These are phyloP conservation scores for Phaeosphaeriaceae sp. DNA, from an alignment of 2,329 filamentous ascomycete genomes.

Conservation along the genomic window DNA sequence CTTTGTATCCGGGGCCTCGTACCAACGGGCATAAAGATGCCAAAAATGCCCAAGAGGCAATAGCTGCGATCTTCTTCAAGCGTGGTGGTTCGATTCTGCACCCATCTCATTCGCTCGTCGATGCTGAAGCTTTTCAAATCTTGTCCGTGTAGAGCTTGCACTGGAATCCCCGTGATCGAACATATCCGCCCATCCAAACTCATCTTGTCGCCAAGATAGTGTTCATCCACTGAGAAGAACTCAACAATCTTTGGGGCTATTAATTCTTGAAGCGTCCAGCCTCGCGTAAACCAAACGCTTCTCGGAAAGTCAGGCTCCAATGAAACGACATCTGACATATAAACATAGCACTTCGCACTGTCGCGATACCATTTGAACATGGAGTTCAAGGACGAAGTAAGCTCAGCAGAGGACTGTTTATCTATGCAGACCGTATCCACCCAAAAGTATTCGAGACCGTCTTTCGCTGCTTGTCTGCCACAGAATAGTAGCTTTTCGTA, in stretches of 20 bases:
- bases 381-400: slow-evolving; percentile 18
- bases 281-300: slow-evolving; percentile 20
- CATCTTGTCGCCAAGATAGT: slow-evolving; percentile 3
- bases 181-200: slow-evolving; percentile 5
- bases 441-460: slow-evolving; percentile 19
- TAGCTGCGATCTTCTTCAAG: slow-evolving; percentile 21
- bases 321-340: slow-evolving; percentile 10
- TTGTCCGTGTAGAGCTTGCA: slow-evolving; percentile 2
- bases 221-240: slow-evolving; percentile 5
- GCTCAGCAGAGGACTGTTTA: slow-evolving; percentile 12
- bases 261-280: slow-evolving; percentile 1
- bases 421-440: slow-evolving; percentile 25
- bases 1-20: too few relatives aligned
- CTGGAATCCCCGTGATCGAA: slow-evolving; percentile 10
- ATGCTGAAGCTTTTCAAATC: slow-evolving; percentile 12
- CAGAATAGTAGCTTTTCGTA: slow-evolving; percentile 20
- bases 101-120: slow-evolving; percentile 24
- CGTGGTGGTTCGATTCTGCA: slow-evolving; percentile 21
- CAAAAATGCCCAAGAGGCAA: slow-evolving; percentile 21
- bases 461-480: slow-evolving; percentile 13
- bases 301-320: background rate
- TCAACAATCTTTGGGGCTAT: slow-evolving; percentile 11
- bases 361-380: slow-evolving; percentile 22
- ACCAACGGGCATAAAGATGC: slow-evolving; percentile 27
- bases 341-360: slow-evolving; percentile 18